phyloP scores from a whole-genome alignment of 2,329 filamentous ascomycete species.

The Aspergillus carbonarius region DNA sequence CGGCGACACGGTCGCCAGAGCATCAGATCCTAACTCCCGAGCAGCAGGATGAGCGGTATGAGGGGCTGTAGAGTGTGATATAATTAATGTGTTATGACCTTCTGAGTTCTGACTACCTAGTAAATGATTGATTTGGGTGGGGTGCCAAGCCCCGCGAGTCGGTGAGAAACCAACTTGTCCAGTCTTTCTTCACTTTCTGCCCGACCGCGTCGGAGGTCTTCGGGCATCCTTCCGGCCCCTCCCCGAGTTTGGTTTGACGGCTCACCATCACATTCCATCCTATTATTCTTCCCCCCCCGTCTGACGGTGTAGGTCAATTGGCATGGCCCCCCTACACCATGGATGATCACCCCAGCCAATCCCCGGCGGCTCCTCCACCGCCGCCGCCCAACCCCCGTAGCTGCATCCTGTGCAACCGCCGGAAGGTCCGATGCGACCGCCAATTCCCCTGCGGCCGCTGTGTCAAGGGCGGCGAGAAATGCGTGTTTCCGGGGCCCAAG shows the following conservation, averaged over 20 bases:
- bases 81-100: neutral
- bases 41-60: neutral
- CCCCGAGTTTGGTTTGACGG: too few relatives aligned
- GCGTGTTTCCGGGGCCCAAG: constrained; percentile 18
- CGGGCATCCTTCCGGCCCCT: too few relatives aligned
- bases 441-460: constrained; percentile 27
- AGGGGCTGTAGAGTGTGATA: neutral
- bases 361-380: neutral
- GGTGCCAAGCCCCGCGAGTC: too few relatives aligned
- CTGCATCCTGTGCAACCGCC: constrained; percentile 32
- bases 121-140: too few relatives aligned
- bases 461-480: constrained; percentile 14
- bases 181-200: too few relatives aligned
- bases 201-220: too few relatives aligned
- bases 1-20: neutral
- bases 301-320: too few relatives aligned
- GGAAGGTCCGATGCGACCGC: constrained; percentile 36
- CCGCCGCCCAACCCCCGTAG: constrained; percentile 12
- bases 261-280: too few relatives aligned
- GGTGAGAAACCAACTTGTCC: too few relatives aligned
- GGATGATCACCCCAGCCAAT: neutral
- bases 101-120: too few relatives aligned
- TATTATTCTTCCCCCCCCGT: too few relatives aligned
- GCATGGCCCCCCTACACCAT: too few relatives aligned
- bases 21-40: neutral